Evolutionary conservation across 768 basidiomycete species (phyloP).

Genomic region (Pilatotrama ljubarskyi): DNA sequence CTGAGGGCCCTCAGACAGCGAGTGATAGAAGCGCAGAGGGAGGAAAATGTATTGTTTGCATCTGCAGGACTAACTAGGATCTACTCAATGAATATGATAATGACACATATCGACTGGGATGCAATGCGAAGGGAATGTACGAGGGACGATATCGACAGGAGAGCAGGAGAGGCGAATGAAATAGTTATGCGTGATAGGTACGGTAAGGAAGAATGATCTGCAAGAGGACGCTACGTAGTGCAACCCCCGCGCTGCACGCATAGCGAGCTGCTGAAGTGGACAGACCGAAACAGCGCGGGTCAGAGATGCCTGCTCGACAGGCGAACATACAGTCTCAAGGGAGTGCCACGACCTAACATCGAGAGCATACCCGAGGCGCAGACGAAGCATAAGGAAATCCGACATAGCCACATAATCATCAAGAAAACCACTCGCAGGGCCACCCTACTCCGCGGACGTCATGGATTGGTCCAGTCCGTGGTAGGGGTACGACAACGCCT

Average conservation of each 20-base stretch:
- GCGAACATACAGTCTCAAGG: not conserved
- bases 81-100: slow-evolving; percentile 12
- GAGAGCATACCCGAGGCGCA: not conserved
- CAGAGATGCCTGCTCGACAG: slow-evolving; percentile 1
- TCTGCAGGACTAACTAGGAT: slow-evolving; percentile 3
- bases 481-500: slow-evolving; percentile 58
- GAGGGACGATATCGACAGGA: not conserved
- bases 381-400: not conserved
- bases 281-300: not conserved
- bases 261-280: no score
- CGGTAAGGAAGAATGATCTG: not conserved
- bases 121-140: slow-evolving; percentile 5
- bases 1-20: slow-evolving; percentile 32
- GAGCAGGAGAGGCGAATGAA: not conserved
- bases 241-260: slow-evolving; percentile 4
- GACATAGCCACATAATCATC: not conserved
- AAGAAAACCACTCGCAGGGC: not conserved
- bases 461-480: slow-evolving; percentile 47
- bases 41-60: not conserved
- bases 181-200: not conserved
- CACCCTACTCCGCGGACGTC: slow-evolving; percentile 23
- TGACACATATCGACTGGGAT: slow-evolving; percentile 11
- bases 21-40: not conserved
- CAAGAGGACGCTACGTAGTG: not conserved
- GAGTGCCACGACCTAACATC: slow-evolving; percentile 3